A percentile compares a stretch with the other conserved stretches of the same genome.
Conservation (phyloP, 306 rosid genomes). For the Spatholobus suberectus region DNA sequence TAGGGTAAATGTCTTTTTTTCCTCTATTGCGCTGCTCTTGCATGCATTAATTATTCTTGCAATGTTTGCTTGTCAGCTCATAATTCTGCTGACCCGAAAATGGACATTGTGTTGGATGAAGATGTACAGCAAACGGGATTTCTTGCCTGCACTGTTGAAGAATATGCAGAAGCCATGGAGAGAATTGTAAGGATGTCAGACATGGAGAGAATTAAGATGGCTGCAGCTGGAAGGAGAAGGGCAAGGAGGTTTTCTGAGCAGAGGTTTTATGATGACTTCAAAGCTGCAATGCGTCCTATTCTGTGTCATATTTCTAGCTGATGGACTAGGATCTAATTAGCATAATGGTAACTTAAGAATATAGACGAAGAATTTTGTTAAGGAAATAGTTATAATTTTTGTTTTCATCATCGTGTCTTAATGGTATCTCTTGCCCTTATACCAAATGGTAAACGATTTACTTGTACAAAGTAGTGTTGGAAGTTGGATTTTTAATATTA, state of each 20-base stretch:
- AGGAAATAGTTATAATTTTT: not conserved
- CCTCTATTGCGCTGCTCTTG: not conserved
- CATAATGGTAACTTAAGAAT: not conserved
- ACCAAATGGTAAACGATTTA: not conserved
- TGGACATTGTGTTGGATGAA: slow-evolving; percentile 92
- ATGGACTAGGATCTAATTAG: slow-evolving; percentile 21
- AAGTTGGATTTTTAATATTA: slow-evolving; percentile 21
- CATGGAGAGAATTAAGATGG: slow-evolving; percentile 70
- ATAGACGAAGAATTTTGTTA: not conserved
- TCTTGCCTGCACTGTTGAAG: slow-evolving; percentile 74
- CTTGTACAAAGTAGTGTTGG: too few relatives aligned
- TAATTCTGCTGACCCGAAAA: slow-evolving; percentile 95
- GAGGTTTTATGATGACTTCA: slow-evolving; percentile 81
- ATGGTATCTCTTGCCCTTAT: not conserved
- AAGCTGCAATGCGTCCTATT: slow-evolving; percentile 69
- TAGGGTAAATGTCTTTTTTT: not conserved
- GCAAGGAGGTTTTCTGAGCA: slow-evolving; percentile 88
- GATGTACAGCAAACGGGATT: slow-evolving; percentile 84
- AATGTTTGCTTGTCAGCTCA: slow-evolving; percentile 66
- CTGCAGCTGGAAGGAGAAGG: slow-evolving; percentile 83
- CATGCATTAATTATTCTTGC: slow-evolving; percentile 26
- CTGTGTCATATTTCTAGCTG: slow-evolving; percentile 47
- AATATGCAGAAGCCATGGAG: slow-evolving; percentile 85
- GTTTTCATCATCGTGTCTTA: not conserved
- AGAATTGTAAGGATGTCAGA: slow-evolving; percentile 66